These are phyloP conservation scores for Ceratobasidium sp. DNA, from an alignment of 1,284 basidiomycete species.

Conservation along the genomic window DNA sequence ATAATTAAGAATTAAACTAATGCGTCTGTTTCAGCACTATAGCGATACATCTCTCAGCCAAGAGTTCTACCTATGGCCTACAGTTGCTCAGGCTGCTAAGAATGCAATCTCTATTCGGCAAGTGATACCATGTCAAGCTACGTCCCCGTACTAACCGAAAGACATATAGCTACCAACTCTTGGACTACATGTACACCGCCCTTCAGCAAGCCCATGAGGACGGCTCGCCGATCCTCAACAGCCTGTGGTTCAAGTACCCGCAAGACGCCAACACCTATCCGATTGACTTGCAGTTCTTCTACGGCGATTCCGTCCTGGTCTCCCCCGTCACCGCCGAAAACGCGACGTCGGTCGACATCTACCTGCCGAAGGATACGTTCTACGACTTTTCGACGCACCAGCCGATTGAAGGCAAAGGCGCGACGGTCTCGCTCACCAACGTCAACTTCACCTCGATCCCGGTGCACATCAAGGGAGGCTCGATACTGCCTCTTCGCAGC, in stretches of 20 bases:
- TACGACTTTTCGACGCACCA: conserved; percentile 66
- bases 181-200: conserved; percentile 76
- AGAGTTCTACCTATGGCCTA: conserved; percentile 72
- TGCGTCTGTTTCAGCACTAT: conserved; percentile 59
- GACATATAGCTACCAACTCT: conserved; percentile 46
- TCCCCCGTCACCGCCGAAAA: conserved; percentile 71
- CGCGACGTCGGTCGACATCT: conserved; percentile 64
- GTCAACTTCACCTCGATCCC: conserved; percentile 66
- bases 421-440: conserved; percentile 57
- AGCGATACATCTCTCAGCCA: conserved; percentile 60
- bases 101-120: conserved; percentile 67
- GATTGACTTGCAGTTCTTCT: conserved; percentile 74
- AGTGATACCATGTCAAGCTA: conserved; percentile 1
- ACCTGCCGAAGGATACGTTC: conserved; percentile 69
- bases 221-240: conserved; percentile 67
- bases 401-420: conserved; percentile 57
- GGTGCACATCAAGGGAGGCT: conserved; percentile 66
- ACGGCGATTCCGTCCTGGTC: conserved; percentile 68
- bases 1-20: conserved; percentile 22
- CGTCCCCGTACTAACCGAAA: background rate
- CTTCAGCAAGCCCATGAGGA: conserved; percentile 66
- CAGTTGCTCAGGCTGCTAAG: conserved; percentile 64
- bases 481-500: conserved; percentile 62
- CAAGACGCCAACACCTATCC: conserved; percentile 63
- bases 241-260: conserved; percentile 71